Evolutionary conservation across 768 basidiomycete genomes (phyloP).

Genomic region (Fomitopsis serialis): DNA sequence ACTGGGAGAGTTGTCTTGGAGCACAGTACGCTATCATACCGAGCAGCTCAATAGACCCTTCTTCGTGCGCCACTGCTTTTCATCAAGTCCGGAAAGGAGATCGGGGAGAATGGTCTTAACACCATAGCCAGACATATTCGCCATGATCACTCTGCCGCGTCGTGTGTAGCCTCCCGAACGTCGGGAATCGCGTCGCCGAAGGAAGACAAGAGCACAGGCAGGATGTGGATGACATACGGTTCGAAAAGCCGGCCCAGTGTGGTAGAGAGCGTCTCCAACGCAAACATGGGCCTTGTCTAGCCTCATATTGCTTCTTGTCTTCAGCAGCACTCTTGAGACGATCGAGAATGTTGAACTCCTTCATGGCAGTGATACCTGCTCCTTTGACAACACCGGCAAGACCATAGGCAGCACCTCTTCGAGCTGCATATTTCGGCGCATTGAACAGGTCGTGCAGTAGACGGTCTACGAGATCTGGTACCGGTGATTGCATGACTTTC

Average conservation of each 20-base stretch:
- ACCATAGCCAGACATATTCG: constrained; percentile 88
- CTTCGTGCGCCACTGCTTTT: constrained; percentile 98
- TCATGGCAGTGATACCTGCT: constrained; percentile 80
- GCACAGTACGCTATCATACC: constrained; percentile 99
- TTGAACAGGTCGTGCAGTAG: constrained; percentile 75
- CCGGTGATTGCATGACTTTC: constrained; percentile 54
- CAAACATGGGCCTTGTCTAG: constrained; percentile 92
- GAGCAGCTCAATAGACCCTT: constrained; percentile 94
- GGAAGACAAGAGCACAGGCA: constrained; percentile 75
- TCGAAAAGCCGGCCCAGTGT: constrained; percentile 90
- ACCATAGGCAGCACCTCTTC: constrained; percentile 98
- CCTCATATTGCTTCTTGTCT: constrained; percentile 84
- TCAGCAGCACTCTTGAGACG: constrained; percentile 72
- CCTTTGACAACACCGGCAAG: constrained; percentile 91
- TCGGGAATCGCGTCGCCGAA: constrained; percentile 87
- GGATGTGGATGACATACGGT: constrained; percentile 80
- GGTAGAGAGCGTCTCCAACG: constrained; percentile 84
- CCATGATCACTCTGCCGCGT: constrained; percentile 95
- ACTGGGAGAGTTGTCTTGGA: constrained; percentile 89
- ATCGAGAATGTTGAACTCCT: constrained; percentile 73
- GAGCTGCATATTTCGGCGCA: constrained; percentile 80
- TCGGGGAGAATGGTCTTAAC: constrained; percentile 93
- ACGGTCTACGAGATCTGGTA: constrained; percentile 62
- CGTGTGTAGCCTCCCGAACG: constrained; percentile 90
- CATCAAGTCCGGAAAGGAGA: constrained; percentile 85